Base-by-base conservation (phyloP, 2,329 filamentous ascomycete species). In the Fusarium virguliforme region DNA sequence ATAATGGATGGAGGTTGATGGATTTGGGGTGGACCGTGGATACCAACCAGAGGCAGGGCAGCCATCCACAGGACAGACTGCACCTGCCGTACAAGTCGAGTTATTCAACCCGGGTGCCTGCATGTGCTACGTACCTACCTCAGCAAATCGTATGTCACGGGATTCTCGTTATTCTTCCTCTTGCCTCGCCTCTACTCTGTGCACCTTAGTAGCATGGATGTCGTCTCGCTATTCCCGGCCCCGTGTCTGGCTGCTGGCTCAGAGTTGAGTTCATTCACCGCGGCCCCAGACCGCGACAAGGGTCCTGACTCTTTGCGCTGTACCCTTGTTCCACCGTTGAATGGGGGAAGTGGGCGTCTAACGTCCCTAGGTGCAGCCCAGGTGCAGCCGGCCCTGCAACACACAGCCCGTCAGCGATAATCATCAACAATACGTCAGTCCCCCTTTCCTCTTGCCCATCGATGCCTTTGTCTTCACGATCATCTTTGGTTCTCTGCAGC, bases 201-300 rank as follows among this genome's bases (percentile, higher is more conserved):
- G 7, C 46, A 32, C 15, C 32, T 26, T 30, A 51, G 30, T 58
- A 64, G 18, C 58, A 58, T 60, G 38, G 43, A 34, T 63, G 15
- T 56, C 48, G 18, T 64, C 35, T 62, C 58, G 53, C 53, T 59
- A 62, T 62, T 70, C 57, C 60, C 68, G 60, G 67, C 55, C 64
- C 60, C 24, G 64, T 68, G 37, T 32, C 64, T 38, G 37, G 41
- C 64, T 71, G 68, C 41, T 46, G 41, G 68, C 68, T 71, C 68
- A 71, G 68, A 71, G 64, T 71, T 71, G 68, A 71, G 68, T 71
- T 71, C 64, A 28, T 69, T 71, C 64, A 56, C 63, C 58, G 32
- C 35, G 60, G 67, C 63, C 67, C 67, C 63, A 70, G 67, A 58
- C 67, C 54, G 51, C 35, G 68, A 71, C 68, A 71, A 71, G 68